Evolutionary conservation across 2,329 filamentous ascomycete species (phyloP).

Genomic region (Fusarium illudens): DNA sequence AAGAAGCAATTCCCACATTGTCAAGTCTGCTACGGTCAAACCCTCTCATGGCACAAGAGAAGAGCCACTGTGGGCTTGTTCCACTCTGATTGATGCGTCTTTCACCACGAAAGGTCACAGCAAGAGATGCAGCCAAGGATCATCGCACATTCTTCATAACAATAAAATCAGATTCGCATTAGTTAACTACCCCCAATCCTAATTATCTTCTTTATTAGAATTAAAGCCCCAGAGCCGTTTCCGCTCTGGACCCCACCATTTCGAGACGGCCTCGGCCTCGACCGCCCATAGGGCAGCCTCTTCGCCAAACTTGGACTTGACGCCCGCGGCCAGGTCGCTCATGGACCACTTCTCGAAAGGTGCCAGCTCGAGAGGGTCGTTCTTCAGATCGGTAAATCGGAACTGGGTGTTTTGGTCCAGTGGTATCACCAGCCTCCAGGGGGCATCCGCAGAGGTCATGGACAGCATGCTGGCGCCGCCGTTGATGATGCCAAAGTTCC

Average conservation of each 20-base stretch:
- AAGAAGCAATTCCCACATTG: too few species aligned
- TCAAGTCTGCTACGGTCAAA: too few species aligned
- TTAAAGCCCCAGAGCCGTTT: slow-evolving; percentile 38
- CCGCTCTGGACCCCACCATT: slow-evolving; percentile 37
- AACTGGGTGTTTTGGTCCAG: slow-evolving; percentile 45
- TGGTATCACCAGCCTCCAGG: slow-evolving; percentile 46
- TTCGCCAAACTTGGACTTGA: slow-evolving; percentile 31
- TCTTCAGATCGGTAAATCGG: slow-evolving; percentile 45
- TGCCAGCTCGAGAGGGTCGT: slow-evolving; percentile 43
- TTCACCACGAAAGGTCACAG: not conserved
- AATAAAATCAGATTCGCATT: not conserved
- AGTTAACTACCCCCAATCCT: not conserved
- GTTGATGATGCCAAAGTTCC: slow-evolving; percentile 50
- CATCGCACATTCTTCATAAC: not conserved
- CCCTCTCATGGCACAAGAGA: too few species aligned
- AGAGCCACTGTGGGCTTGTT: not conserved
- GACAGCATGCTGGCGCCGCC: slow-evolving; percentile 46
- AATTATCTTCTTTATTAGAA: not conserved
- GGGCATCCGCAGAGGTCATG: slow-evolving; percentile 45
- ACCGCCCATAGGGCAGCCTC: slow-evolving; percentile 42
- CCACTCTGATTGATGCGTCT: not conserved
- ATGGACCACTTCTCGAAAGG: slow-evolving; percentile 43
- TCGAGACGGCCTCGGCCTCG: slow-evolving; percentile 34
- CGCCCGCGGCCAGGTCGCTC: slow-evolving; percentile 26
- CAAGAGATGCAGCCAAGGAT: not conserved